Percentiles rank a stretch among this genome's conserved stretches.
These are phyloP conservation scores for Coffea eugenioides DNA, from an alignment of 257 asterid species.

Conservation along the genomic window DNA sequence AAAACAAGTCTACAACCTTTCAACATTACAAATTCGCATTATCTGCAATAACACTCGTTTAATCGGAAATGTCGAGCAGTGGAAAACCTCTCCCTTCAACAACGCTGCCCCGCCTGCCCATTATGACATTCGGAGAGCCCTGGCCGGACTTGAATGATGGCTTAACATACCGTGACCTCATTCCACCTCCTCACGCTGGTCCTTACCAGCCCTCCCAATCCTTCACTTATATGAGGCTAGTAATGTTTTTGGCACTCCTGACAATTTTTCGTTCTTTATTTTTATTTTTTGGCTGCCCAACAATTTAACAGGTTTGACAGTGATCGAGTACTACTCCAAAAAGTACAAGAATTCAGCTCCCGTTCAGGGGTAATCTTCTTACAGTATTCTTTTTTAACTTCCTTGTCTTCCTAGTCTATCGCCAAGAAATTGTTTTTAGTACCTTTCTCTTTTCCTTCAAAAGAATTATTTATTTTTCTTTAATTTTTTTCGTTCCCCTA, in stretches of 20 bases:
- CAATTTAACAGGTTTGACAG: slow-evolving; percentile 44
- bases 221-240: not conserved
- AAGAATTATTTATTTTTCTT: too few relatives aligned
- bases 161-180: slow-evolving; percentile 55
- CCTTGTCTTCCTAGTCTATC: not conserved
- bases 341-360: slow-evolving; percentile 86
- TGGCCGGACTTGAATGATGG: slow-evolving; percentile 90
- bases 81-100: not conserved
- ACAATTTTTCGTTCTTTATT: not conserved
- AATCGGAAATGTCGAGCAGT: slow-evolving; percentile 13
- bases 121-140: slow-evolving; percentile 50
- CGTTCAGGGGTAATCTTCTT: slow-evolving; percentile 47
- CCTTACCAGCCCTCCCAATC: slow-evolving; percentile 5
- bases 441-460: not conserved
- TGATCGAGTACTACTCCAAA: slow-evolving; percentile 67
- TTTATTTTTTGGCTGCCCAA: slow-evolving; percentile 1
- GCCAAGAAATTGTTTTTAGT: not conserved
- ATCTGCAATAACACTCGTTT: too few relatives aligned
- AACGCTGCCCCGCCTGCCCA: slow-evolving; percentile 4
- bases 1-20: too few relatives aligned
- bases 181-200: slow-evolving; percentile 62
- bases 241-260: not conserved
- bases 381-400: not conserved
- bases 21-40: too few relatives aligned
- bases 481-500: not conserved